These are phyloP conservation scores for Tubosaeta brunneosetosa DNA, from an alignment of 768 basidiomycete genomes.

Conservation along the genomic window DNA sequence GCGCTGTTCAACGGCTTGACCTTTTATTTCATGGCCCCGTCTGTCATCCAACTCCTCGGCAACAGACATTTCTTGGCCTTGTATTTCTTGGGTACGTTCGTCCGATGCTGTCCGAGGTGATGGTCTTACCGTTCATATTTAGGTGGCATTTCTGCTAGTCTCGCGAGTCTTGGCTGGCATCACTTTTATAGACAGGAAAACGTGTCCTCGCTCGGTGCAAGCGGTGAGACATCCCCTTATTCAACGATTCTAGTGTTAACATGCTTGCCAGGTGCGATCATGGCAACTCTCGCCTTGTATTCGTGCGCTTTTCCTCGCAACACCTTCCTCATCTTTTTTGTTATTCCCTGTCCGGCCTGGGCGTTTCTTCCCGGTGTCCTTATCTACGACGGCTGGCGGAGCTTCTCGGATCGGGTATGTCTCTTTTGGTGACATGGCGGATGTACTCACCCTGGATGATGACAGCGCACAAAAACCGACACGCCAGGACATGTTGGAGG, in stretches of 20 bases:
- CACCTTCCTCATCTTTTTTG: constrained; percentile 67
- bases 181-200: constrained; percentile 28
- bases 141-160: constrained; percentile 60
- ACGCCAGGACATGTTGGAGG: constrained; percentile 70
- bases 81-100: constrained; percentile 62
- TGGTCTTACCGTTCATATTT: neutral
- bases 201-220: constrained; percentile 58
- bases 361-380: constrained; percentile 58
- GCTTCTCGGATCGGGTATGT: constrained; percentile 33
- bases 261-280: constrained; percentile 57
- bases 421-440: neutral
- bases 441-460: neutral
- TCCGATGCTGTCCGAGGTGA: neutral
- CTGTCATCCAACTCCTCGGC: constrained; percentile 60
- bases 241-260: neutral
- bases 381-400: constrained; percentile 33
- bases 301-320: constrained; percentile 65
- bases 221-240: constrained; percentile 44
- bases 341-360: constrained; percentile 81
- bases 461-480: constrained; percentile 50
- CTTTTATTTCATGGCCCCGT: constrained; percentile 70
- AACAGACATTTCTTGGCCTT: constrained; percentile 61
- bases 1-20: constrained; percentile 75
- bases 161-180: constrained; percentile 47
- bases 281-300: constrained; percentile 64